phyloP scores from a whole-genome alignment of 2,329 filamentous ascomycete species.

The Alternaria viburni region DNA sequence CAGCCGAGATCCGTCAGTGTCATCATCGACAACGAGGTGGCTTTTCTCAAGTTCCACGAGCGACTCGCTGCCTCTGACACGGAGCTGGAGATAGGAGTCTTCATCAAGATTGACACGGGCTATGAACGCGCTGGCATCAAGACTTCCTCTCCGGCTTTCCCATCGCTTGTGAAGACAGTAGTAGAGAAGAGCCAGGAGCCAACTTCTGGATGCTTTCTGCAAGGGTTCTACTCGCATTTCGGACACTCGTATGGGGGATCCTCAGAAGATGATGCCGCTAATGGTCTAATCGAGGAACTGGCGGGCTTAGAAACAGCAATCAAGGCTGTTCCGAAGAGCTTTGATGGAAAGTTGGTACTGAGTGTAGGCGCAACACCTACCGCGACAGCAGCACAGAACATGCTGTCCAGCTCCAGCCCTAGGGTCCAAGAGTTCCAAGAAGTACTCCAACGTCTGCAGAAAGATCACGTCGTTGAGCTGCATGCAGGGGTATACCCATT shows the following conservation, averaged over 20 bases:
- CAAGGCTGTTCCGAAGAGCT: conserved; percentile 38
- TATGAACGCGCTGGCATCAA: conserved; percentile 72
- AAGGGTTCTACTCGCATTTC: conserved; percentile 75
- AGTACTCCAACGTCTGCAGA: conserved; percentile 48
- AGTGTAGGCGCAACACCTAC: conserved; percentile 81
- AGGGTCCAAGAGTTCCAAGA: conserved; percentile 49
- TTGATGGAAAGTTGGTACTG: conserved; percentile 56
- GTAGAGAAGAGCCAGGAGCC: conserved; percentile 31
- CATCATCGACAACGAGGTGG: conserved; percentile 70
- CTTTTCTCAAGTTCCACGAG: conserved; percentile 52
- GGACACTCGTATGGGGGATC: conserved; percentile 71
- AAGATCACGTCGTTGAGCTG: conserved; percentile 62
- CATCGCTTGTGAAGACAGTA: conserved; percentile 57
- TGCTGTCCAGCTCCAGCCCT: conserved; percentile 50
- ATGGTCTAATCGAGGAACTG: conserved; percentile 67
- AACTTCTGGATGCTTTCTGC: conserved; percentile 47
- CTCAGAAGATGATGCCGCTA: conserved; percentile 64
- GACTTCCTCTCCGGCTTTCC: conserved; percentile 56
- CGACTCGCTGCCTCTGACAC: conserved; percentile 37
- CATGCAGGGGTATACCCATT: conserved; percentile 79
- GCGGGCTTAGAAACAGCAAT: conserved; percentile 59
- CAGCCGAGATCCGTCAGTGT: conserved; percentile 63
- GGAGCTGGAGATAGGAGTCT: conserved; percentile 57
- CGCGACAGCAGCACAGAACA: conserved; percentile 68
- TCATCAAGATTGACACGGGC: conserved; percentile 78